These are phyloP conservation scores for Fusarium mangiferae DNA, from an alignment of 2,329 filamentous ascomycete species.

Conservation along the genomic window DNA sequence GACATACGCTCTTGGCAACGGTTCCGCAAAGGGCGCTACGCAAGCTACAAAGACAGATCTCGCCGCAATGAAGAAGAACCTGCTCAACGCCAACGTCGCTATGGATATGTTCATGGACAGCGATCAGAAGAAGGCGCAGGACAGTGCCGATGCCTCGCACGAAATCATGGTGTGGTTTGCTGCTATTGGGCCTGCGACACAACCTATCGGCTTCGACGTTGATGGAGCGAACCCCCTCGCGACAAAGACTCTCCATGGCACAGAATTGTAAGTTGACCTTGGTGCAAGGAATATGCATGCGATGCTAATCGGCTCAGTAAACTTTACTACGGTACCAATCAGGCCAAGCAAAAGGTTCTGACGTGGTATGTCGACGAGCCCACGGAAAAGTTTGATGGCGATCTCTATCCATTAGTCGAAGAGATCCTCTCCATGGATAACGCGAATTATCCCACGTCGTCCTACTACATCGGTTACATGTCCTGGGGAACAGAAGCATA, in stretches of 20 bases:
- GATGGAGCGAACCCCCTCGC: conserved; percentile 43
- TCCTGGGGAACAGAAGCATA: conserved; percentile 64
- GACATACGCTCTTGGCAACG: conserved; percentile 61
- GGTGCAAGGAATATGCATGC: background rate
- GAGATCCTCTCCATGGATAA: conserved; percentile 50
- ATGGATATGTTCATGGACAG: conserved; percentile 68
- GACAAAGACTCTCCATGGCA: conserved; percentile 53
- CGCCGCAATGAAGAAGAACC: conserved; percentile 46
- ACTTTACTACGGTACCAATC: conserved; percentile 56
- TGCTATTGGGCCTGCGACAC: conserved; percentile 56
- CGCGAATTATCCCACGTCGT: conserved; percentile 49
- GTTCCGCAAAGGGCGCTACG: conserved; percentile 52
- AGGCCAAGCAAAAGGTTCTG: conserved; percentile 56
- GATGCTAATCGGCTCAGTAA: conserved; percentile 36
- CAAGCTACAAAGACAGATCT: conserved; percentile 50
- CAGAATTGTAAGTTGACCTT: conserved; percentile 52
- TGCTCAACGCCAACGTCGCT: conserved; percentile 65
- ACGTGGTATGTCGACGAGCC: conserved; percentile 58
- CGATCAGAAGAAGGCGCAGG: conserved; percentile 52
- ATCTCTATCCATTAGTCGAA: conserved; percentile 58
- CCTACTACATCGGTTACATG: conserved; percentile 63
- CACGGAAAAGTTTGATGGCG: conserved; percentile 56
- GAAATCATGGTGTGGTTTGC: conserved; percentile 70
- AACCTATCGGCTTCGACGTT: conserved; percentile 57
- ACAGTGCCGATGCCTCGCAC: conserved; percentile 56